Base-by-base conservation (phyloP, 768 basidiomycete species). In the Podaxis carcinomalis region DNA sequence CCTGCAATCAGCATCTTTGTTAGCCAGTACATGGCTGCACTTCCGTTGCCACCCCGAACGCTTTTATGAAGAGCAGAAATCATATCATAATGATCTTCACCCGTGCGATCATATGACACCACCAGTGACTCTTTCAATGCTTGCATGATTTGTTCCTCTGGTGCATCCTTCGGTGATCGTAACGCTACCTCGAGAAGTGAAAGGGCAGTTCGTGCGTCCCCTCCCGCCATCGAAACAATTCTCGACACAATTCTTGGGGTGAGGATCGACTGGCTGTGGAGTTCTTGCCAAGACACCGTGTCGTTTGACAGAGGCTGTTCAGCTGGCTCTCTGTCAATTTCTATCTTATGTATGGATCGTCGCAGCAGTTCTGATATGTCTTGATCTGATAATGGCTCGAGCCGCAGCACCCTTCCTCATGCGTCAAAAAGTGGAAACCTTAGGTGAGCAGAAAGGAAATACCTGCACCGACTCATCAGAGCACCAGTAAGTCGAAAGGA, bases 11-110 rank as follows among this genome's bases (percentile, higher is more conserved):
- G 76, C 92, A 93, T 93, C 53, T 90, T 82, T 9, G 92, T 91
- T 21, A 95, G 78, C 91, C 92, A 95, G 70, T 94, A 95, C 77
- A 93, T 74, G 5, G 92, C 92, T 0, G 91, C 93, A 66, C 80
- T 80, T 5, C 84, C 85, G 63, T 93, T 84, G 58, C 85, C 84
- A 6, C 91, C 93, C 36, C 93, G 81, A 36, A 94, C 81, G 61
- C 84, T 85, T 72, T 95, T 95, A 74, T 95, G 92, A 65, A 94
- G 75, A 2, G 89, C 92, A 35, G 86, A 89, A 65, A 92, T 92
- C 84, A 90, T 86, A 70, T 93, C 90, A 68, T 92, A 93, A 61
- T 78, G 83, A 61, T 80, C 79, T 63, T 93, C 93, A 2, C 91
- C 90, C 7, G 82, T 81, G 36, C 92, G 82, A 70, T 93, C 90